Percentiles rank a stretch among this genome's conserved stretches.
These are phyloP conservation scores for Suillus paluster DNA, from an alignment of 768 basidiomycete species.

Conservation along the genomic window DNA sequence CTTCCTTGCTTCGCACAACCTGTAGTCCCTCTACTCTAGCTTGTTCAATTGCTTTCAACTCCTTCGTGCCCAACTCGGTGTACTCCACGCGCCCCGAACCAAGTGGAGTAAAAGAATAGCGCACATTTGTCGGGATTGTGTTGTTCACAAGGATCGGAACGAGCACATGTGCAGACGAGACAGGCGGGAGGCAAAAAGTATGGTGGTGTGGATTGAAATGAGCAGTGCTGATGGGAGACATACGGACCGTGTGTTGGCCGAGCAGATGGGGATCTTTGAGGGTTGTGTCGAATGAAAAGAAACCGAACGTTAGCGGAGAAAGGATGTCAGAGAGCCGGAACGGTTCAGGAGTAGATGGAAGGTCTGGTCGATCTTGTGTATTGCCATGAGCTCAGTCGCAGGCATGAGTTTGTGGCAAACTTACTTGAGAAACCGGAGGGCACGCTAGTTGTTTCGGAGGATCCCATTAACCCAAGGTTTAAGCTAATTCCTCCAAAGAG, in stretches of 20 bases:
- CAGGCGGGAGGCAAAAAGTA: slow-evolving; percentile 72
- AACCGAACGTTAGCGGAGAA: slow-evolving; percentile 52
- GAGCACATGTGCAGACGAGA: slow-evolving; percentile 56
- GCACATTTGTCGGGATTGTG: slow-evolving; percentile 71
- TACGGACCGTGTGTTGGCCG: slow-evolving; percentile 89
- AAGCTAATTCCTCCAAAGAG: slow-evolving; percentile 74
- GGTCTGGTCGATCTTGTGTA: slow-evolving; percentile 37
- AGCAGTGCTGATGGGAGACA: slow-evolving; percentile 94
- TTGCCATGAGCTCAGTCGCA: slow-evolving; percentile 13
- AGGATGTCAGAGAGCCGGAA: slow-evolving; percentile 55
- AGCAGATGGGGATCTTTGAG: slow-evolving; percentile 63
- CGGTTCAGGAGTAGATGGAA: slow-evolving; percentile 48
- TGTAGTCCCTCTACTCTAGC: slow-evolving; percentile 57
- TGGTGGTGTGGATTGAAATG: slow-evolving; percentile 78
- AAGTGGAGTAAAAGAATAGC: slow-evolving; percentile 76
- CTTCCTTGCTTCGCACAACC: slow-evolving; percentile 40
- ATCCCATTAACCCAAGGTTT: slow-evolving; percentile 43
- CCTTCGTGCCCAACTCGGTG: slow-evolving; percentile 61
- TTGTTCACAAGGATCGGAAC: slow-evolving; percentile 91
- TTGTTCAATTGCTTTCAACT: slow-evolving; percentile 70
- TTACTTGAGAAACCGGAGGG: slow-evolving; percentile 37
- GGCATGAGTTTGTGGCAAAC: not conserved
- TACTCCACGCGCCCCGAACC: slow-evolving; percentile 52
- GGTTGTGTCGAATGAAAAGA: slow-evolving; percentile 44
- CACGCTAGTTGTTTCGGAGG: slow-evolving; percentile 12